Evolutionary conservation across 2,329 filamentous ascomycete species (phyloP), one percentile per base, ranked within the genome.

Genomic region (Mycogone perniciosa): DNA sequence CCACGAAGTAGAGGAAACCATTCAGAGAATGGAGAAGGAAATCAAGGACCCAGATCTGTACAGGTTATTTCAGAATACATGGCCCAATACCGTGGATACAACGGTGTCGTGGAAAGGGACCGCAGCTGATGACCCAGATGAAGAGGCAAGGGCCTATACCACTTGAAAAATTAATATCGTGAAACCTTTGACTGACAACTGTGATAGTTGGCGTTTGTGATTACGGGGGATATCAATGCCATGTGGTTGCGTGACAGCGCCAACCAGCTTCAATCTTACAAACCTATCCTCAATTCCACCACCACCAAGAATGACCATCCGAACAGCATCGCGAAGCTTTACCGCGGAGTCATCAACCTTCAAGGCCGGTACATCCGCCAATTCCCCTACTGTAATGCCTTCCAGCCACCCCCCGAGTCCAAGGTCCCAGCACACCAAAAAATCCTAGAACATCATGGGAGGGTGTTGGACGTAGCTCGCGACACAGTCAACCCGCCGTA

Each of bases 221-320:
- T 91, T 33, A 95, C 89, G 0, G 89, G 89, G 31, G 89, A 95
- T 61, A 95, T 95, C 65, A 85, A 95, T 58, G 91, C 92, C 1
- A 90, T 95, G 70, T 97, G 92, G 92, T 73, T 96, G 47, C 83
- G 92, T 43, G 91, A 97, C 67, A 95, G 88, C 48, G 82, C 85
- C 42, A 89, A 90, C 67, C 86, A 90, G 65, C 76, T 90, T 68
- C 84, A 88, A 59, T 85, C 82, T 35, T 91, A 90, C 66, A 76
- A 85, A 47, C 74, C 82, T 2, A 64, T 89, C 11, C 73, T 90
- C 31, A 75, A 73, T 50, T 71, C 75, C 11, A 75, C 75, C 50
- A 66, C 68, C 30, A 72, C 72, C n/a, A 62, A 69, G 7, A 20
- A 20, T 20, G 70, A 81, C 59, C 81, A 79, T 4, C 50, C 44